phyloP scores from a whole-genome alignment of 179 eudicot genomes.

The Dionaea muscipula region DNA sequence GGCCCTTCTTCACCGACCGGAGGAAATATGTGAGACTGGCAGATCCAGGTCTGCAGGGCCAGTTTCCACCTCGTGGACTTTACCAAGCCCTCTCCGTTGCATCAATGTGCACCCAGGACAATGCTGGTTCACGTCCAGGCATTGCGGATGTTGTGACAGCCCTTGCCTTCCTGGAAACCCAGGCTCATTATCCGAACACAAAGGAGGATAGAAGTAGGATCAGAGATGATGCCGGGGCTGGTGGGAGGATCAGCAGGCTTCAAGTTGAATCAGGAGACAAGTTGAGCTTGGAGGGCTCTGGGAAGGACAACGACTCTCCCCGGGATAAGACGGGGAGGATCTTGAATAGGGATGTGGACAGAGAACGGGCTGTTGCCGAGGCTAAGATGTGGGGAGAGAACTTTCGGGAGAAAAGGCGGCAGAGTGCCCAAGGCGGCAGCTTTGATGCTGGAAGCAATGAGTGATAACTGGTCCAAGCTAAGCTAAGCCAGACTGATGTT shows the following conservation, averaged over 20 bases:
- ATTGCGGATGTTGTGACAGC: constrained; percentile 87
- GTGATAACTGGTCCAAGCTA: constrained; percentile 17
- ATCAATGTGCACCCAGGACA: constrained; percentile 86
- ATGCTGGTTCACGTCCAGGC: constrained; percentile 72
- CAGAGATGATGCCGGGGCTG: constrained; percentile 27
- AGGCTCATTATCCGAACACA: constrained; percentile 35
- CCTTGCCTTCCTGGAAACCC: constrained; percentile 68
- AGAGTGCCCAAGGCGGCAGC: constrained; percentile 46
- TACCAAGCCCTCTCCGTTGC: constrained; percentile 89
- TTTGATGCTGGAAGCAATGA: constrained; percentile 25
- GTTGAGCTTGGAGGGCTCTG: constrained; percentile 72
- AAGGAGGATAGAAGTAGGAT: constrained; percentile 29
- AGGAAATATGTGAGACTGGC: constrained; percentile 47
- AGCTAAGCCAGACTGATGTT: neutral
- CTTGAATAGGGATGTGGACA: constrained; percentile 38
- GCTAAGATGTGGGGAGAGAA: constrained; percentile 94
- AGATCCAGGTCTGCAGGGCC: constrained; percentile 63
- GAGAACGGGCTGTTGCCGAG: constrained; percentile 79
- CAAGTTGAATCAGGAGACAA: constrained; percentile 40
- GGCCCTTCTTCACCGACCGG: constrained; percentile 68
- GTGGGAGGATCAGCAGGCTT: constrained; percentile 35
- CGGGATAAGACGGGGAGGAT: constrained; percentile 51
- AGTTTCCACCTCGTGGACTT: constrained; percentile 64
- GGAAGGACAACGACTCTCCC: constrained; percentile 66
- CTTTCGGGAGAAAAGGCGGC: constrained; percentile 51